These are phyloP conservation scores for Xylariales sp. DNA, from an alignment of 2,329 filamentous ascomycete species.

Conservation along the genomic window DNA sequence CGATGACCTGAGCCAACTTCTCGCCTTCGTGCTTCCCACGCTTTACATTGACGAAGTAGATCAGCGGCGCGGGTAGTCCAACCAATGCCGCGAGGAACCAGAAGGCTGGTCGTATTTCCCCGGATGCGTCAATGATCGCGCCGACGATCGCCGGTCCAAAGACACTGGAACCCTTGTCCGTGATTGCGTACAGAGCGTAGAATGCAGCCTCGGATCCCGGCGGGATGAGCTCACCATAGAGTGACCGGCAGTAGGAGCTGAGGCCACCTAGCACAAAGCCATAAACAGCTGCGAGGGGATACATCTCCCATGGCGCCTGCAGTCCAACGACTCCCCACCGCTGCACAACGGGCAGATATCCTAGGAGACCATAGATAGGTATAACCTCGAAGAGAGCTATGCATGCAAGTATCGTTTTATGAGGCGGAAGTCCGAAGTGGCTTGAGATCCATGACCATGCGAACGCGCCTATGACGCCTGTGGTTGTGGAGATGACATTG, in stretches of 20 bases:
- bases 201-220: conserved; percentile 93
- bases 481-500: conserved; percentile 83
- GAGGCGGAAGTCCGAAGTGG: conserved; percentile 63
- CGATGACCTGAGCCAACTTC: conserved; percentile 56
- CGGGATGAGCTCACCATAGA: conserved; percentile 91
- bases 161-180: conserved; percentile 90
- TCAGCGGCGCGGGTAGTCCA: conserved; percentile 75
- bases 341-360: conserved; percentile 77
- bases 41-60: conserved; percentile 81
- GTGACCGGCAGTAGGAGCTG: conserved; percentile 82
- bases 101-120: conserved; percentile 81
- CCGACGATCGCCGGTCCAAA: conserved; percentile 95
- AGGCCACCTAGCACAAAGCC: conserved; percentile 92
- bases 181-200: conserved; percentile 94
- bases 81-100: conserved; percentile 88
- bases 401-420: conserved; percentile 88
- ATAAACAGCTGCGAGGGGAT: conserved; percentile 82
- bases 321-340: conserved; percentile 73
- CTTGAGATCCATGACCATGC: conserved; percentile 79
- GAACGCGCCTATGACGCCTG: conserved; percentile 83
- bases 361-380: conserved; percentile 83
- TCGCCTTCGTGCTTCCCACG: conserved; percentile 66
- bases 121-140: conserved; percentile 79
- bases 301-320: conserved; percentile 98
- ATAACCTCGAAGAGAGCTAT: conserved; percentile 89